Percentiles rank a stretch among this genome's conserved stretches.
These are phyloP conservation scores for Batrachochytrium dendrobatidis DNA, from an alignment of 371 early-diverging fungal species.

Conservation along the genomic window DNA sequence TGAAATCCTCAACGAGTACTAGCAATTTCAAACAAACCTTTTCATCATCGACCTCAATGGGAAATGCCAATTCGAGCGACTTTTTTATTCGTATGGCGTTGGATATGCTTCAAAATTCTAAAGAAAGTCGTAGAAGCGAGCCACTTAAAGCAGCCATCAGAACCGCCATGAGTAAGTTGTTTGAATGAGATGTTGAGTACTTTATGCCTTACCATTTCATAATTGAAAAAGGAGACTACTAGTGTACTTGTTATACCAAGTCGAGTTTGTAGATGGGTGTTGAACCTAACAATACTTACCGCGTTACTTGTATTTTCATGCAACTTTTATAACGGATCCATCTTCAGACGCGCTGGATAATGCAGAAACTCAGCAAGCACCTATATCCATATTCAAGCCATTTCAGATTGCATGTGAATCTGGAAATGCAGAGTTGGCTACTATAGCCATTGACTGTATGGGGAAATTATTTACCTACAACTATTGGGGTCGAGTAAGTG, in stretches of 20 bases:
- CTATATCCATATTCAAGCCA: conserved; percentile 27
- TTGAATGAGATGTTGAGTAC: too few relatives aligned
- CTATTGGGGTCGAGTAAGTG: conserved; percentile 33
- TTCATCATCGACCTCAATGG: conserved; percentile 2
- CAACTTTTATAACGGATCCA: too few relatives aligned
- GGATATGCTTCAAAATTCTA: conserved; percentile 13
- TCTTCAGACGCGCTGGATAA: neutral
- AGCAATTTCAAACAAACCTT: neutral
- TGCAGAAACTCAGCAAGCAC: neutral
- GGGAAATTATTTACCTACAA: conserved; percentile 50
- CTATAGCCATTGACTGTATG: conserved; percentile 48
- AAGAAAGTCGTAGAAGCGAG: conserved; percentile 13
- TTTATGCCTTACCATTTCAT: too few relatives aligned
- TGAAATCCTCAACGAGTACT: neutral
- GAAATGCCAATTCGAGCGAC: conserved; percentile 12
- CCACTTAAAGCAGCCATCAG: conserved; percentile 4
- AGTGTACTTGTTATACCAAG: too few relatives aligned
- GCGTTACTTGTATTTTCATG: too few relatives aligned
- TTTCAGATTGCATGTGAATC: conserved; percentile 46
- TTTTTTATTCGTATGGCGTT: conserved; percentile 22
- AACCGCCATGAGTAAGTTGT: conserved; percentile 1
- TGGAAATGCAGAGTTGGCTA: conserved; percentile 28
- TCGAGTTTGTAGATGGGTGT: too few relatives aligned
- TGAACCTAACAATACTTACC: too few relatives aligned
- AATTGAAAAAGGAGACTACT: too few relatives aligned